Evolutionary conservation across 2,329 filamentous ascomycete genomes (phyloP), one percentile per base, ranked within the genome.

Genomic region (Nemania bipapillata): DNA sequence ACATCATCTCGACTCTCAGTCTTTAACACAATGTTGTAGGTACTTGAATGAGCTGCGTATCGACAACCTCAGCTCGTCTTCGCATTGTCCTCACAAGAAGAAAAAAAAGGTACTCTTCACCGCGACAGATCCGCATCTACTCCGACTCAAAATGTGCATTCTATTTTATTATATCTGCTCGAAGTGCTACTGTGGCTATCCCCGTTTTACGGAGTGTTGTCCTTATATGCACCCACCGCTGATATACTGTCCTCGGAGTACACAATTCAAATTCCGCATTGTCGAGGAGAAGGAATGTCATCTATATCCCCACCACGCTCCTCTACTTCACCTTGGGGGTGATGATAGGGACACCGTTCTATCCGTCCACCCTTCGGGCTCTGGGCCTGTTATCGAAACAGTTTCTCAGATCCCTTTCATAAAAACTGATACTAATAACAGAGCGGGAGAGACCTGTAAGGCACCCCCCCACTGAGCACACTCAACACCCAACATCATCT

Each of bases 91-190:
- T 30, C 17, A n/a, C 26, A n/a, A 4, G 15, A 2, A 15, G 12
- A 6, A 54, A 35, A 22, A 3, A 54, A 54, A 20, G 20, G 8
- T 17, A 15, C 11, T 12, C 32, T n/a, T 49, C 22, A 15, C 6
- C 42, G 26, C 11, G 26, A 49, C 45, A 4, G 20, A 42, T 40
- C 15, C 2, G 15, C 32, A 6, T 20, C 20, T 12, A 9, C 4
- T 3, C n/a, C 1, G 15, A 7, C 22, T 6, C 55, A 55, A 37
- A 12, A 71, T 72, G 70, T 72, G 70, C 22, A 26, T 42, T 11
- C 22, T 72, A 4, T 30, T 59, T 8, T 72, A 72, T 26, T 50
- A 63, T n/a, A 71, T 72, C 40, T 72, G 70, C 55, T 26, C 55
- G 1, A 59, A 49, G 28, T 72, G 70, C 32, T 69, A 66, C 64